Evolutionary conservation across 257 asterid species (phyloP).

Genomic region (Solanum gandarillasii): DNA sequence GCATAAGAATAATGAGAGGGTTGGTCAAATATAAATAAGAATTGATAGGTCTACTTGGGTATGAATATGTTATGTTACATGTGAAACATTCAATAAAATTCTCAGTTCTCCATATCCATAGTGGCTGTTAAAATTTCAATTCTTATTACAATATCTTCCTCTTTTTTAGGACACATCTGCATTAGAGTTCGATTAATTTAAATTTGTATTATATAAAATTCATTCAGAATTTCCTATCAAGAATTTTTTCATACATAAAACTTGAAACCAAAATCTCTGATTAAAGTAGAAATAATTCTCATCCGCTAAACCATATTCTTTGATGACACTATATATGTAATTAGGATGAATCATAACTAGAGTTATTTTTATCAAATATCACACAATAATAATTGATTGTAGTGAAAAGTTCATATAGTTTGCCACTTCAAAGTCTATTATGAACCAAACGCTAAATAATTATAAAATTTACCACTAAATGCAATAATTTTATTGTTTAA

Average conservation of each 20-base stretch:
- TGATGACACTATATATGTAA: no score
- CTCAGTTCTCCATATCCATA: background rate
- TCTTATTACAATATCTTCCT: background rate
- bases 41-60: background rate
- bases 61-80: background rate
- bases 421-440: background rate
- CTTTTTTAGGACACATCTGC: no score
- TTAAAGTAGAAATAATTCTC: background rate
- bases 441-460: background rate
- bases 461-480: background rate
- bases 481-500: no score
- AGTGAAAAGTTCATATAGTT: background rate
- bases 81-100: background rate
- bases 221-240: no score
- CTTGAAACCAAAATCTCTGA: no score
- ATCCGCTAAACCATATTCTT: no score
- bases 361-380: background rate
- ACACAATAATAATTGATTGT: background rate
- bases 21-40: background rate
- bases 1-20: background rate
- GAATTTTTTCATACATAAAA: accelerated
- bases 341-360: background rate
- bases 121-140: no score
- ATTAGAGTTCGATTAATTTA: no score
- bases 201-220: no score